Conservation (phyloP, 805 yeast species). For the Metschnikowia sp. region DNA sequence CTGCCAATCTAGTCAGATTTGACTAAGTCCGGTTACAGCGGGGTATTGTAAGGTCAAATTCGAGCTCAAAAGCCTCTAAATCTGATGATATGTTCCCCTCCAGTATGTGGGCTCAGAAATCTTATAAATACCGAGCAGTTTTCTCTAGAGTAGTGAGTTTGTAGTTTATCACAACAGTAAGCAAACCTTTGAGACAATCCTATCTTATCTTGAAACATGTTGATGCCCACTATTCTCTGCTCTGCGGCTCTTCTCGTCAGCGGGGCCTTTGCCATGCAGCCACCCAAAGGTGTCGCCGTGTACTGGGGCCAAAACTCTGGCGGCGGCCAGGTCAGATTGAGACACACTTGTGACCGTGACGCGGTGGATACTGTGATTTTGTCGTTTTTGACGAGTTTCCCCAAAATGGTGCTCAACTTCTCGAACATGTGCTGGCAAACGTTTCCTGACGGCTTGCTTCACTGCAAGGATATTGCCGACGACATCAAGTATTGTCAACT, state of each 20-base stretch:
- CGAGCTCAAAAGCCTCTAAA: too few species aligned
- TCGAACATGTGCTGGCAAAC: conserved; percentile 48
- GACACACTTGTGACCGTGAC: conserved; percentile 59
- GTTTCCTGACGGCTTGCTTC: conserved; percentile 40
- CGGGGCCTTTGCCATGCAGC: neutral
- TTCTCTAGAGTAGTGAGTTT: too few species aligned
- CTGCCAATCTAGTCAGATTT: too few species aligned
- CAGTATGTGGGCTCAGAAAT: too few species aligned
- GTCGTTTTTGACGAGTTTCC: conserved; percentile 67
- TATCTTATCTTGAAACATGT: neutral
- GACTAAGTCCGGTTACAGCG: too few species aligned
- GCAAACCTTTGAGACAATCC: too few species aligned
- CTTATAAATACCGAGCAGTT: too few species aligned
- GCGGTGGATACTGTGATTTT: conserved; percentile 70
- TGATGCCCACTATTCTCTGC: neutral
- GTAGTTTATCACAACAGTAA: too few species aligned
- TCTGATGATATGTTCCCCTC: too few species aligned
- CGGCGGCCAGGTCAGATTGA: conserved; percentile 41
- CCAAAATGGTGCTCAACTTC: conserved; percentile 46
- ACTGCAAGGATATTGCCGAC: conserved; percentile 11
- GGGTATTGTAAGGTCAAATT: too few species aligned
- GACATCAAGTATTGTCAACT: conserved; percentile 16
- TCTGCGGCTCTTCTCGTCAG: neutral
- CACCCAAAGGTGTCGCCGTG: conserved; percentile 51
- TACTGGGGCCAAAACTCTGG: conserved; percentile 86